Conservation (phyloP, 2,329 filamentous ascomycete genomes). For the Emericellopsis atlantica region DNA sequence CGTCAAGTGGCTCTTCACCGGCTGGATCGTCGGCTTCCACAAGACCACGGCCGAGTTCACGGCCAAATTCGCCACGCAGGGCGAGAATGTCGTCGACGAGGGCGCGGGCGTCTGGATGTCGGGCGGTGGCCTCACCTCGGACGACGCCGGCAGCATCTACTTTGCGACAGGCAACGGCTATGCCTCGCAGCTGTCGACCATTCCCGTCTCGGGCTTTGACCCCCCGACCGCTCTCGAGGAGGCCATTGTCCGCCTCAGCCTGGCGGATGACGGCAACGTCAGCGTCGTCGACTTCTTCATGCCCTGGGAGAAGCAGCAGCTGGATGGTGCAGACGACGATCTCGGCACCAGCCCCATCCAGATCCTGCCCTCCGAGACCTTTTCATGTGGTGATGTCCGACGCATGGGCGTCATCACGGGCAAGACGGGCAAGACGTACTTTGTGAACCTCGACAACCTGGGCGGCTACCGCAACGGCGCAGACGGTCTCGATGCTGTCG, state of each 20-base stretch:
- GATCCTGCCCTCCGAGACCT: slow-evolving; percentile 21
- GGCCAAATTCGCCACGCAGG: slow-evolving; percentile 26
- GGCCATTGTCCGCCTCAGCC: slow-evolving; percentile 28
- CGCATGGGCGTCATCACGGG: slow-evolving; percentile 36
- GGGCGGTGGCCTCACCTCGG: slow-evolving; percentile 23
- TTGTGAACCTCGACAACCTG: slow-evolving; percentile 25
- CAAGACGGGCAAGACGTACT: slow-evolving; percentile 36
- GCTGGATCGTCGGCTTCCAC: slow-evolving; percentile 35
- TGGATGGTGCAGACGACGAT: slow-evolving; percentile 38
- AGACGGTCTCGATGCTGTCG: slow-evolving; percentile 24
- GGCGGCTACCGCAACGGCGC: slow-evolving; percentile 24
- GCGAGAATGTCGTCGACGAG: slow-evolving; percentile 21
- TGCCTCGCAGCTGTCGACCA: slow-evolving; percentile 22
- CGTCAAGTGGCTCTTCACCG: slow-evolving; percentile 42
- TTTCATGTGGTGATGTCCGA: slow-evolving; percentile 27
- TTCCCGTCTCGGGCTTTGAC: slow-evolving; percentile 22
- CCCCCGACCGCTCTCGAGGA: slow-evolving; percentile 29
- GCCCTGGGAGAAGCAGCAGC: slow-evolving; percentile 35
- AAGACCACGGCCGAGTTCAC: slow-evolving; percentile 23
- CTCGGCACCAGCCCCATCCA: slow-evolving; percentile 33
- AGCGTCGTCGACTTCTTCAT: slow-evolving; percentile 39
- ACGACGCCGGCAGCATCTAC: slow-evolving; percentile 25
- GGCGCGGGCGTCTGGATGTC: slow-evolving; percentile 32
- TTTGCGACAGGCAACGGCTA: slow-evolving; percentile 26
- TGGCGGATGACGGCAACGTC: slow-evolving; percentile 25